Evolutionary conservation across 2,329 filamentous ascomycete genomes (phyloP), one percentile per base, ranked within the genome.

Genomic region (Gremmenia infestans): DNA sequence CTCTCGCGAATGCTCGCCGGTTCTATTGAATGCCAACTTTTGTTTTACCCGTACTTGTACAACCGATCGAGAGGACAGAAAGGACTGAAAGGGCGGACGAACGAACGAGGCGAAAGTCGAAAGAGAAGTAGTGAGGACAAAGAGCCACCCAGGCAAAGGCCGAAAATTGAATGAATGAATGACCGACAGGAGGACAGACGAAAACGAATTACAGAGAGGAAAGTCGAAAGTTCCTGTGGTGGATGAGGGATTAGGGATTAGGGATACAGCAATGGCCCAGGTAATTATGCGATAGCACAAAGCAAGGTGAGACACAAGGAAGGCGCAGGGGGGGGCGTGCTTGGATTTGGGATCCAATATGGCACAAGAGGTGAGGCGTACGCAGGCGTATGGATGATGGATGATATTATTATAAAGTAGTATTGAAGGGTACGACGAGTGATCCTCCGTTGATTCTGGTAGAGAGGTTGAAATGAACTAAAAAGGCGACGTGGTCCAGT

Each of bases 51-150:
- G 42, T 45, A 23, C 45, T 54, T 55, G 52, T 61, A 60, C 58
- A 60, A 53, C 55, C 55, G 60, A 55, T 56, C 55, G 52, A 50
- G 39, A 49, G 54, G 54, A 50, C 61, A 54, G 59, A 60, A 65
- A 63, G 46, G 62, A 64, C 55, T 53, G 62, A 50, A 60, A 54
- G 52, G 62, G 55, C n/a, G 15, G 19, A 25, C 39, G 22, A 11
- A 17, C n/a, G 12, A 17, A 43, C 12, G 9, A 45, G n/a, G 15
- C 28, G 22, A 50, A 53, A 45, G n/a, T 5, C 28, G 22, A 50
- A 53, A 53, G 46, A 32, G 55, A 22, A 22, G 19, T 28, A 40
- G 43, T 22, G 25, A 25, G 43, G 12, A 25, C 42, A 45, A 23
- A 45, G 42, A 45, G 19, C n/a, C 42, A 22, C 8, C 7, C 42